Evolutionary conservation across 768 basidiomycete species (phyloP).

Genomic region (Russula emetica): DNA sequence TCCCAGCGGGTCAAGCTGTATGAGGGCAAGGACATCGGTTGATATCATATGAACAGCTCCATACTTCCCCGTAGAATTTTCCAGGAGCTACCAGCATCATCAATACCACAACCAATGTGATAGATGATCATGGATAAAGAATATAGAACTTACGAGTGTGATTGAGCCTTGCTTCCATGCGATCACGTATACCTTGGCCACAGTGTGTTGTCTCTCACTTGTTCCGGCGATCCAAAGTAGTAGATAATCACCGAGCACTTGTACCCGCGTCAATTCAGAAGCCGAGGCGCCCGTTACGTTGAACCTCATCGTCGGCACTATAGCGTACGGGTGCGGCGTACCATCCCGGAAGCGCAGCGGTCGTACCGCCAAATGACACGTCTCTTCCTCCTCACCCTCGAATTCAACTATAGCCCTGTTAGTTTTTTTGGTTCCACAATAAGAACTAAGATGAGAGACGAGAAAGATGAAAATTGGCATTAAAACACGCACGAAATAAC

Average conservation of each 20-base stretch:
- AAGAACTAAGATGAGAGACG: not conserved
- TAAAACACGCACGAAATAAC: not conserved
- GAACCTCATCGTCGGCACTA: not conserved
- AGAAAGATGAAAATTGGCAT: not conserved
- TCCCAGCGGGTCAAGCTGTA: not conserved
- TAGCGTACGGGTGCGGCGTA: not conserved
- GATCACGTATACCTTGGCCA: not conserved
- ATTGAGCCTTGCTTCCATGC: conserved; percentile 15
- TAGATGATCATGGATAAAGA: not conserved
- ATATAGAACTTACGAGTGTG: not conserved
- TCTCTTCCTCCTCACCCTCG: not conserved
- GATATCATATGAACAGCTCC: conserved; percentile 6
- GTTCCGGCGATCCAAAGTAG: not conserved
- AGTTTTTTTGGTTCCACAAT: not conserved
- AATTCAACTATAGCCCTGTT: not conserved
- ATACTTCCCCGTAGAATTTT: not conserved
- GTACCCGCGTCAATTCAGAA: not conserved
- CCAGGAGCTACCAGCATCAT: not conserved
- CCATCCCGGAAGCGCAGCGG: conserved; percentile 5
- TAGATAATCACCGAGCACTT: conserved; percentile 12
- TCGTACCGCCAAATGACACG: not conserved
- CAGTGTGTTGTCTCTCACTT: not conserved
- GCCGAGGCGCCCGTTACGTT: not conserved
- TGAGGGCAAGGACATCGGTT: conserved; percentile 2
- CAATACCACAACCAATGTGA: too few species aligned